Base-by-base conservation (phyloP, 495 filamentous ascomycete species). In the Aspergillus sclerotiicarbonarius region DNA sequence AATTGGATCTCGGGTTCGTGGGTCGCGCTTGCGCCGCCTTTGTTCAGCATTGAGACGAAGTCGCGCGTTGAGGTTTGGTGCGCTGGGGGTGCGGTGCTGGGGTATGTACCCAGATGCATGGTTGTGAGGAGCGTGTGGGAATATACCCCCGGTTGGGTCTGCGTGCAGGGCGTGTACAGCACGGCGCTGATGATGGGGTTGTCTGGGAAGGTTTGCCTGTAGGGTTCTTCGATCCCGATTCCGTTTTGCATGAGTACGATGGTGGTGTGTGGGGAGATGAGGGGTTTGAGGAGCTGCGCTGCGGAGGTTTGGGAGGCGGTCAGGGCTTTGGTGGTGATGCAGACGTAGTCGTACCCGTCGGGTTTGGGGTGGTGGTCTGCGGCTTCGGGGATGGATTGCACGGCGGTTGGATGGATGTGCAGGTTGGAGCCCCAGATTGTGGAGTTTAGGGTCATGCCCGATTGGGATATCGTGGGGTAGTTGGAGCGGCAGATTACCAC, bases 161-260 rank as follows among this genome's bases (percentile, higher is more conserved):
- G 49, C 5, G 49, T 35, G 31, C 29, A 33, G 3, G 49, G 25
- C 10, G 31, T 32, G 49, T 52, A 33, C 3, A 37, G 10, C 21
- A 37, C 49, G 49, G 29, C 25, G 29, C 29, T 33, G 8, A 35
- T 15, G 31, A 52, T 35, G 7, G 49, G 4, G 21, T 32, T 52
- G 18, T 35, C 13, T 4, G 21, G 6, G 31, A 52, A 52, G 20
- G 15, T 5, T 8, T 4, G 8, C 19, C 8, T 15, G 15, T 35
- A 52, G 6, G 49, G 49, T 6, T 32, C 31, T n/a, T 52, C 49
- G 31, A 52, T 52, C 6, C 25, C 25, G 29, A 35, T 52, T 32
- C 49, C 49, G 31, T 52, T 52, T 37, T 52, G 49, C 29, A 52
- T 52, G 15, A 52, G 31, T 6, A 52, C 49, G 19, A 52, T 52